Conservation (phyloP, 2,329 filamentous ascomycete genomes). For the Aspergillus candidus region DNA sequence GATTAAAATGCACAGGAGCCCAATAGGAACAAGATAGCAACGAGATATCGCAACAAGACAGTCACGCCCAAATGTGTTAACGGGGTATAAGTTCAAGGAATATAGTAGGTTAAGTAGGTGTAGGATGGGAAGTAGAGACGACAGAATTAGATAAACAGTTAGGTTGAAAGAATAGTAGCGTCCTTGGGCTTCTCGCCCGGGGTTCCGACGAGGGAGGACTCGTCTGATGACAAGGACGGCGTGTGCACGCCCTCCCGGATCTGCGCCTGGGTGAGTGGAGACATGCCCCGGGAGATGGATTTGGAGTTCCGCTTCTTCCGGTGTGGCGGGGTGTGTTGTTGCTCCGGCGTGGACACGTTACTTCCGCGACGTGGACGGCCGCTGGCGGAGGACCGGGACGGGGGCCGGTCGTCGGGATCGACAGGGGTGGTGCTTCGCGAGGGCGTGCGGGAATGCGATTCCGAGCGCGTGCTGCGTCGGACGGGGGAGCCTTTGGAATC, state of each 20-base stretch:
- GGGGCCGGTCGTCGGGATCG: constrained; percentile 34
- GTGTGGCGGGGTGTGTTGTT: constrained; percentile 25
- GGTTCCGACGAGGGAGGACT: constrained; percentile 22
- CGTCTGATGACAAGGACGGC: constrained; percentile 32
- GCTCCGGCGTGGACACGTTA: constrained; percentile 24
- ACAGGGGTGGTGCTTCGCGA: constrained; percentile 39
- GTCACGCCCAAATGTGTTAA: constrained; percentile 1
- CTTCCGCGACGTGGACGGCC: constrained; percentile 33
- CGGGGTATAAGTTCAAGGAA: constrained; percentile 8
- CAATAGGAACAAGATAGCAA: too few species aligned
- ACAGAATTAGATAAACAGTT: not conserved
- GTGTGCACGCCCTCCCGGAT: constrained; percentile 30
- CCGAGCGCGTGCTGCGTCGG: constrained; percentile 31
- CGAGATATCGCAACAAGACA: constrained; percentile 5
- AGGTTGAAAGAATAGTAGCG: constrained; percentile 13
- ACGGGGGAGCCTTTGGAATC: constrained; percentile 23
- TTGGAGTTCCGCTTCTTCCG: constrained; percentile 29
- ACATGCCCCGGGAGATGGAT: constrained; percentile 25
- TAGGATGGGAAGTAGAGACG: too few species aligned
- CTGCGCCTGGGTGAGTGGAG: constrained; percentile 34
- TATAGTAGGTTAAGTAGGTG: not conserved
- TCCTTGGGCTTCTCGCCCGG: constrained; percentile 19
- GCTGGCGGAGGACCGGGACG: constrained; percentile 26
- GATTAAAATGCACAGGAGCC: not conserved
- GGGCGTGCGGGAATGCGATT: constrained; percentile 37